phyloP scores from a whole-genome alignment of 805 yeast genomes.

The Sugiyamaella boreocaroliniensis region DNA sequence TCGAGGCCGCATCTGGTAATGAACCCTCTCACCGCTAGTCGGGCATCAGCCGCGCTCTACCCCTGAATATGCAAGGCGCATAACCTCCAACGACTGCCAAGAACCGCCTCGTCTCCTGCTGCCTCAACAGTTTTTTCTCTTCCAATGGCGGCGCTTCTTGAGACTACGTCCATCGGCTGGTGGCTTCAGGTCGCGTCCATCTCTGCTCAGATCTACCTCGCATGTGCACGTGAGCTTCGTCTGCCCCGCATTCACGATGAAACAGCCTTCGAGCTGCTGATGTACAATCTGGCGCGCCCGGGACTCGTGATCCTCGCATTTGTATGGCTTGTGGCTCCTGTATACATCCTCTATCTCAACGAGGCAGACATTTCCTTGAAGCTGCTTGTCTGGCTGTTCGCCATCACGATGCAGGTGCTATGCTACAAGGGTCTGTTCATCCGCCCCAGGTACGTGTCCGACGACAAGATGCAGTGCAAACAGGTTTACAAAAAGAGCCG shows the following conservation, averaged over 20 bases:
- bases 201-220: constrained; percentile 7
- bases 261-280: neutral
- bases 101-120: neutral
- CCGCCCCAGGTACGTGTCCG: constrained; percentile 5
- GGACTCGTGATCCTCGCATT: constrained; percentile 1
- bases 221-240: constrained; percentile 9
- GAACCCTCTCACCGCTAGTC: too few relatives aligned
- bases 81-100: too few relatives aligned
- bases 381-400: neutral
- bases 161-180: constrained; percentile 2
- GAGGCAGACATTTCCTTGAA: neutral
- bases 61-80: too few relatives aligned
- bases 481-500: constrained; percentile 3
- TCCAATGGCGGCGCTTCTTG: neutral
- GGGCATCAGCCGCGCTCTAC: too few relatives aligned
- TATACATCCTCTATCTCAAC: neutral
- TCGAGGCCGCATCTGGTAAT: too few relatives aligned
- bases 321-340: constrained; percentile 6
- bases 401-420: neutral
- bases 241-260: constrained; percentile 8
- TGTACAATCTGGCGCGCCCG: constrained; percentile 6
- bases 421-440: constrained; percentile 1
- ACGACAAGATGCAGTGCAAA: constrained; percentile 2
- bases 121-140: neutral
- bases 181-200: constrained; percentile 11